These are phyloP conservation scores for Dactylis glomerata DNA, from an alignment of 176 grass and related monocot species.

Conservation along the genomic window DNA sequence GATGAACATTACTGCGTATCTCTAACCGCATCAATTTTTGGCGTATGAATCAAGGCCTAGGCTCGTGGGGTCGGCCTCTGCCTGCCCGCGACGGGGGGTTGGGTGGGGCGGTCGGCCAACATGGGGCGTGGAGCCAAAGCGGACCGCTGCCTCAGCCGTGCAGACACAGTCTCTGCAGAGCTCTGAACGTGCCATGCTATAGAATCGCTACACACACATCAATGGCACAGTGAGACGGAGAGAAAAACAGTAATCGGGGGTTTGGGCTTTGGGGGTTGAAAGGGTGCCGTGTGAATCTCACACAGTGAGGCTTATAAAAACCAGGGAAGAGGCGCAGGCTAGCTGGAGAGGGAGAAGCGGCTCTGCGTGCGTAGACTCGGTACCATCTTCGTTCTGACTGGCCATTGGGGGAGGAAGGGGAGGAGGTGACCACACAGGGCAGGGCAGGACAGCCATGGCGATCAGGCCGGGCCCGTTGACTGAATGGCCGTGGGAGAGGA, in stretches of 20 bases:
- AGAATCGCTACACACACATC: background rate
- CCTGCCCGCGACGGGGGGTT: background rate
- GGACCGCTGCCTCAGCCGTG: background rate
- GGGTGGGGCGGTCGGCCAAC: background rate
- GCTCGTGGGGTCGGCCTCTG: background rate
- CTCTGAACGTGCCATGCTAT: background rate
- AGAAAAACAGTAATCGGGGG: background rate
- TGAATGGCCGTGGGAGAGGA: constrained; percentile 83
- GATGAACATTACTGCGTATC: background rate
- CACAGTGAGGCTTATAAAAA: background rate
- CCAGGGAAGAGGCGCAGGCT: background rate
- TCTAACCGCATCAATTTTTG: background rate
- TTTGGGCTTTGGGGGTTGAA: background rate
- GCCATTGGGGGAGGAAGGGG: background rate
- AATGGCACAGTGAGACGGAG: no score
- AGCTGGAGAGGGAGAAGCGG: background rate
- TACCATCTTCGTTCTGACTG: background rate
- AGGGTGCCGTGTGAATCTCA: background rate
- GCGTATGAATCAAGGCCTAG: background rate
- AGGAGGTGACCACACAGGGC: background rate
- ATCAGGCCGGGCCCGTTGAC: constrained; percentile 77
- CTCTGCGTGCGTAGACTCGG: background rate
- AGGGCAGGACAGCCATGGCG: constrained; percentile 47
- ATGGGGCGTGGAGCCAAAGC: constrained; percentile 1
- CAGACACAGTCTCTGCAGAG: background rate